These are phyloP conservation scores for Termitomyces sp. DNA, from an alignment of 768 basidiomycete species.

Conservation along the genomic window DNA sequence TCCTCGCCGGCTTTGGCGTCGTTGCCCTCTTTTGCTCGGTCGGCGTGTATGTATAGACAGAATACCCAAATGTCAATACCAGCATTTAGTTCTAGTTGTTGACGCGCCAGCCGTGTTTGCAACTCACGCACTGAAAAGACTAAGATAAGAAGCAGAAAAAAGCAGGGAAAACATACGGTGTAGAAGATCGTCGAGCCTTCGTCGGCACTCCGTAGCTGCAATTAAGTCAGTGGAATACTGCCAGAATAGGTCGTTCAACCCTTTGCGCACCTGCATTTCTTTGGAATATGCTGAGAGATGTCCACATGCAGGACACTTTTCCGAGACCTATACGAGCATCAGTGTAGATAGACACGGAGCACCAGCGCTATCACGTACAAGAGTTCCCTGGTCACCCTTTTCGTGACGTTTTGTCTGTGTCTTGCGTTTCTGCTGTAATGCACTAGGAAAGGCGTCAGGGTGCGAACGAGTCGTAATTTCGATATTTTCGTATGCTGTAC, in stretches of 20 bases:
- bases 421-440: slow-evolving; percentile 80
- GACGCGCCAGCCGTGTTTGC: slow-evolving; percentile 78
- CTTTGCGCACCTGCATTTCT: slow-evolving; percentile 67
- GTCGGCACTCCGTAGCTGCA: slow-evolving; percentile 81
- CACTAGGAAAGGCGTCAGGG: slow-evolving; percentile 91
- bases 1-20: slow-evolving; percentile 83
- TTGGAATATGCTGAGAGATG: slow-evolving; percentile 83
- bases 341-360: not conserved
- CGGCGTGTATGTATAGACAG: slow-evolving; percentile 71
- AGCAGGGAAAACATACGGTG: slow-evolving; percentile 51
- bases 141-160: slow-evolving; percentile 2
- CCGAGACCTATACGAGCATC: slow-evolving; percentile 55
- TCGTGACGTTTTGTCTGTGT: slow-evolving; percentile 82
- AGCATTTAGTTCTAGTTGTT: slow-evolving; percentile 51
- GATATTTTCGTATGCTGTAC: slow-evolving; percentile 78
- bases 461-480: slow-evolving; percentile 88
- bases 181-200: slow-evolving; percentile 95
- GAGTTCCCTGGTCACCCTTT: slow-evolving; percentile 56
- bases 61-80: slow-evolving; percentile 6
- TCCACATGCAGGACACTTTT: slow-evolving; percentile 86
- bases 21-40: slow-evolving; percentile 84
- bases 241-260: not conserved
- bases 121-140: slow-evolving; percentile 56
- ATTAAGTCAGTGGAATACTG: not conserved
- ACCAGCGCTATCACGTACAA: slow-evolving; percentile 24